Base-by-base conservation (phyloP, 306 rosid genomes). In the Clitoria ternatea region DNA sequence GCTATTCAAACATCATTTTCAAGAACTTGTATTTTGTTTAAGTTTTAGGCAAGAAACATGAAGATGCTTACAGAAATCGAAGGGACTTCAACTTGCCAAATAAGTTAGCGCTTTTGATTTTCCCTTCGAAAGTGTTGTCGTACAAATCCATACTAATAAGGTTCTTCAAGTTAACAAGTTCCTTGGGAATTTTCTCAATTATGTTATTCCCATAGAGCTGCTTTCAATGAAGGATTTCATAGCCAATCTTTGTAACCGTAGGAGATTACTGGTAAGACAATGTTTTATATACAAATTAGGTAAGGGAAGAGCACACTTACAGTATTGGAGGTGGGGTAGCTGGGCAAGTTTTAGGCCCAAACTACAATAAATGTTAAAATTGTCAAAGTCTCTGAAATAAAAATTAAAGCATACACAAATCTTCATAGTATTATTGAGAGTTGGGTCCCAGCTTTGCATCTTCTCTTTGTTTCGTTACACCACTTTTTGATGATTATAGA, bases 371-470 rank as follows among this genome's bases (percentile, higher is more conserved):
- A 91, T 33, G 64, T 85, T 80, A 40, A 85, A 67, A 64, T 85
- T 80, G 5, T 87, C 92, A 85, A 91, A 79, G 79, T 91, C 96
- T 79, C 96, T 91, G 85, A 85, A 81, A 81, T 53, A 63, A 67
- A 90, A 83, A 71, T 90, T 52, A 12, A 66, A 43, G 43, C 49
- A 94, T 50, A 96, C 91, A 85, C 99, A 94, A n/a, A n/a, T n/a
- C n/a, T n/a, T n/a, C n/a, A n/a, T n/a, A 11, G 99, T 95, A 87
- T 91, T 83, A 66, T 87, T 96, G 69, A 91, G 81, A 9, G 92
- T 84, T 15, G 99, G 96, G 87, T 94, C 99, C 99, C 99, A 94
- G 74, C 96, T 91, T 75, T 87, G 92, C 5, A 94, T n/a, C n/a
- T n/a, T n/a, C n/a, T n/a, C n/a, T n/a, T n/a, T n/a, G n/a, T n/a